Base-by-base conservation (phyloP, 208 protist genomes). In the Wallacemonas collosoma region DNA sequence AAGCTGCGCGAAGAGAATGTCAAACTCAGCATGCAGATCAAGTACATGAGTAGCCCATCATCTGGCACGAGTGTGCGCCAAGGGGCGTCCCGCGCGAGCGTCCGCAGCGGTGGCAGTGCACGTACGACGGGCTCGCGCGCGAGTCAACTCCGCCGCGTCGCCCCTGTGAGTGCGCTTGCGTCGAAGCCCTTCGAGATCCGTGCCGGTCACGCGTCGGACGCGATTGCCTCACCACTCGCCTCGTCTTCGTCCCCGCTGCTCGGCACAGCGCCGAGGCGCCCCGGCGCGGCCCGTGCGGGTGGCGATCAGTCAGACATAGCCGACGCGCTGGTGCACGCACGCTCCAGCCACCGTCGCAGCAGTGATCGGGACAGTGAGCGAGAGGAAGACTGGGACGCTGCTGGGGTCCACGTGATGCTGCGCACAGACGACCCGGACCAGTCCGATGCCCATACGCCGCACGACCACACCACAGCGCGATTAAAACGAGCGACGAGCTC, bases 1-100 rank as follows among this genome's bases (percentile, higher is more conserved):
- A 79, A 86, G 57, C 79, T 93, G 36, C 75, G 88, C n/a, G 78
- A 84, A 50, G 73, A 66, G 12, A 89, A 87, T 41, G 69, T 80
- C 9, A 74, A 71, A 53, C 77, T 93, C 14, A 71, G 73, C 35
- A 47, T 86, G 14, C 77, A 85, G 53, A 48, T 82, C 15, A 67
- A 74, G n/a, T 60, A 60, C 9, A 44, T 48, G 17, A 53, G 39
- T 15, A 73, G 71, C 0, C 51, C 70, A 8, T 45, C 53, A 12
- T 14, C 45, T 76, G 35, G 17, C 5, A 41, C 17, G 38, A 57
- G 41, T 35, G 47, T 8, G 67, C 15, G 40, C 4, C 15, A 44
- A 9, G 41, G 41, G 2, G 63, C 65, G 15, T 11, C 35, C 50
- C 1, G 41, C 48, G 40, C 61, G 14, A 61, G 66, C 35, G 48